Evolutionary conservation across 371 early-diverging fungal species (phyloP).

Genomic region (Amoeboaphelidium protococcarum): DNA sequence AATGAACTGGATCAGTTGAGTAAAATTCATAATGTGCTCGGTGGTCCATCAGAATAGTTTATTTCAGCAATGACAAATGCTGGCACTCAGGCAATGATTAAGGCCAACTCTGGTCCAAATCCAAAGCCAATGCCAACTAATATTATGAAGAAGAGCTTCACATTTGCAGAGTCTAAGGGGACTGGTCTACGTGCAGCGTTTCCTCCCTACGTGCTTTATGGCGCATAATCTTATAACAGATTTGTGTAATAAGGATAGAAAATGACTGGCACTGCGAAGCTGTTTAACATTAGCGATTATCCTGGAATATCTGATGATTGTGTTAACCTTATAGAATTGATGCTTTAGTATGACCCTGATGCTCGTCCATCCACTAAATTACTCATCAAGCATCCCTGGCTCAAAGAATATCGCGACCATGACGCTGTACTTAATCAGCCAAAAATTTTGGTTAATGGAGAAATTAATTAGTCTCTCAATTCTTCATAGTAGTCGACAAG

Average conservation of each 20-base stretch:
- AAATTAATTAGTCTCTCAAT: no score
- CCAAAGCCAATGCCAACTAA: not conserved
- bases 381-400: not conserved
- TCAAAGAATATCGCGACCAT: not conserved
- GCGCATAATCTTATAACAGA: no score
- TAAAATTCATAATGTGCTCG: constrained; percentile 31
- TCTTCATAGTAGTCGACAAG: no score
- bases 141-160: not conserved
- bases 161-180: not conserved
- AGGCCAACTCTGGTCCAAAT: not conserved
- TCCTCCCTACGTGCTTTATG: not conserved
- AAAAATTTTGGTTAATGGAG: no score
- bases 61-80: constrained; percentile 15
- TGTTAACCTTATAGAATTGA: not conserved
- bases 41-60: constrained; percentile 25
- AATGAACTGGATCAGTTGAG: constrained; percentile 37
- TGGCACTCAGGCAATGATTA: not conserved
- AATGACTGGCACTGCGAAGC: not conserved
- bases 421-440: no score
- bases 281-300: not conserved
- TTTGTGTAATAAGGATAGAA: not conserved
- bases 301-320: not conserved
- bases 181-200: not conserved
- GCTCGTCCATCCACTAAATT: not conserved
- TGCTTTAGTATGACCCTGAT: not conserved